Evolutionary conservation across 2,329 filamentous ascomycete genomes (phyloP), one percentile per base, ranked within the genome.

Genomic region (Pestalotiopsis sp.): DNA sequence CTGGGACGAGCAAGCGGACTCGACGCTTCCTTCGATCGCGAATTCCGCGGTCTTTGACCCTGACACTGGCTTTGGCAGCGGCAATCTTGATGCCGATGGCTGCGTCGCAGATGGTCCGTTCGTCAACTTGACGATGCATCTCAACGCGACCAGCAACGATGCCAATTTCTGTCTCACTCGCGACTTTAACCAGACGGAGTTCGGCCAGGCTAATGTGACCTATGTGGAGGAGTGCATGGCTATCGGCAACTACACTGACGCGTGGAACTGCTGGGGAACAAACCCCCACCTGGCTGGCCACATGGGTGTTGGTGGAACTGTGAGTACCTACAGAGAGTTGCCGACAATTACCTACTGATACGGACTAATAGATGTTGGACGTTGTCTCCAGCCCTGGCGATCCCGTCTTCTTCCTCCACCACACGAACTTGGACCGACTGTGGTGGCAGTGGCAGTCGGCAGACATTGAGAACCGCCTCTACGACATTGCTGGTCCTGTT

Each of bases 391-490:
- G 66, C 27, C 73, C 75, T 1, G 20, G 86, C 85, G 77, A 78
- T 62, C 77, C 77, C 0, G 23, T 78, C 5, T 78, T 78, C 68
- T 78, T 74, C 61, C 69, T 78, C 2, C 77, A 78, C 60, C 77
- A 78, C 62, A 70, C 71, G 9, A 76, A 73, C 52, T 49, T 78
- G 3, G 77, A 78, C 49, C 72, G 71, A 4, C 64, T 77, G 14
- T 78, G 74, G 74, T 77, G 75, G 74, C 61, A 72, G 17, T 78
- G 77, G 76, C 76, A 79, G 66, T 64, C 70, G 36, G 63, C 65
- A 1, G 69, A 74, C 49, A 63, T 75, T 6, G 64, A 71, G 27
- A 69, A 66, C 11, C 72, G 76, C 3, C 70, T 76, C 45, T 49
- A 49, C 45, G 45, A 77, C 2, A 75, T 75, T 39, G 70, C 68